Conservation (phyloP, 257 asterid genomes). For the Solanum ossicruentum region DNA sequence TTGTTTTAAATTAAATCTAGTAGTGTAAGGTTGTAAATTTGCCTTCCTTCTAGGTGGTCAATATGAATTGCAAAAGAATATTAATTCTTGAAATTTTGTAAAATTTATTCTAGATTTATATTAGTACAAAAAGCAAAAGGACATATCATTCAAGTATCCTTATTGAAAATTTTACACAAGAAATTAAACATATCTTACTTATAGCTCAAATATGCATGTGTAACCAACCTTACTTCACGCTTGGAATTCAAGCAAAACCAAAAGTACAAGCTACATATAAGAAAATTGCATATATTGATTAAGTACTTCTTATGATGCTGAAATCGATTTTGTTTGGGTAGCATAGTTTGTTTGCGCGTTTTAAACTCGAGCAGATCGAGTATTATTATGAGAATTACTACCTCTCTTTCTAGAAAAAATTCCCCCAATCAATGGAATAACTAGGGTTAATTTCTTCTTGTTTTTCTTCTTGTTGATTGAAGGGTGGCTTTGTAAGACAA, state of each 20-base stretch:
- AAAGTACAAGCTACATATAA: neutral
- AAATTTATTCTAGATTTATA: too few species aligned
- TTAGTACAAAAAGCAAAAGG: neutral
- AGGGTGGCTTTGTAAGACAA: constrained; percentile 45
- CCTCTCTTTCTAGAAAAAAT: constrained; percentile 25
- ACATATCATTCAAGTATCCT: neutral
- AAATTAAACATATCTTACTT: neutral
- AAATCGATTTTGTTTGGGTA: too few species aligned
- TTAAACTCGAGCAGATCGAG: neutral
- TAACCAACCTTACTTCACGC: neutral
- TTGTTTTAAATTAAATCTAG: too few species aligned
- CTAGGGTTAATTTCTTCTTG: constrained; percentile 23
- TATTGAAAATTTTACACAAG: neutral
- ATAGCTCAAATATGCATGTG: neutral
- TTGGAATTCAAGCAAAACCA: neutral
- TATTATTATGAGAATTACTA: neutral
- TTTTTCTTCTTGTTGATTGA: constrained; percentile 52
- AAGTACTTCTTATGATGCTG: too few species aligned
- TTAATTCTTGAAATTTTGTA: neutral
- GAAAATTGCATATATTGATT: too few species aligned
- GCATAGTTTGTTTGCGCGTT: neutral
- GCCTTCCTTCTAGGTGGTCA: too few species aligned
- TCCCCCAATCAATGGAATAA: constrained; percentile 29
- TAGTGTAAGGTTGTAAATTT: too few species aligned
- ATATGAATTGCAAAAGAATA: too few species aligned